Conservation (phyloP, 176 grass and related monocot species). For the Cenchrus americanus region DNA sequence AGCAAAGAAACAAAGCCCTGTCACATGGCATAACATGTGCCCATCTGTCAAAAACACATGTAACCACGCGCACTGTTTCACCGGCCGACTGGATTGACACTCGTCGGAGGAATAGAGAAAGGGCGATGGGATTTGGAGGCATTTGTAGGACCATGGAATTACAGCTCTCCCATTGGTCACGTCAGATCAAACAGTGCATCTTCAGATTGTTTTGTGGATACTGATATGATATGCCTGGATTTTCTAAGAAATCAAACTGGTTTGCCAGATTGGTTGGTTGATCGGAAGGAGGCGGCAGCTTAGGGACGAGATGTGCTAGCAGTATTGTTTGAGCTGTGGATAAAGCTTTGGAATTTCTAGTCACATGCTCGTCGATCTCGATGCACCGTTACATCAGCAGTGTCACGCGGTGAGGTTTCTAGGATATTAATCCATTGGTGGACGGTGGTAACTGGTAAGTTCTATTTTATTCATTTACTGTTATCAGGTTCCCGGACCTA, state of each 20-base stretch:
- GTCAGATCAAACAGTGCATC: neutral
- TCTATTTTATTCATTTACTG: neutral
- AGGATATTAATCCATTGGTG: slow-evolving; percentile 26
- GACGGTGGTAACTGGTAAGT: slow-evolving; percentile 28
- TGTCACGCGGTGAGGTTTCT: neutral
- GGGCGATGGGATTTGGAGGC: slow-evolving; percentile 9
- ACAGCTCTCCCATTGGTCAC: slow-evolving; percentile 15
- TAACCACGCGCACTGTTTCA: slow-evolving; percentile 32
- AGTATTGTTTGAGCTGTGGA: slow-evolving; percentile 10
- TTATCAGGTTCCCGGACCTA: neutral
- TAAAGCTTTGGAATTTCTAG: slow-evolving; percentile 46
- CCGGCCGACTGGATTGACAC: slow-evolving; percentile 19
- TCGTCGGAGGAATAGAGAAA: neutral
- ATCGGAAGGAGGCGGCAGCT: slow-evolving; percentile 27
- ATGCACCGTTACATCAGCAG: slow-evolving; percentile 41
- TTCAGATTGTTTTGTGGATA: neutral
- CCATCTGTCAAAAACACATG: slow-evolving; percentile 33
- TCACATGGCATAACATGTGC: slow-evolving; percentile 47
- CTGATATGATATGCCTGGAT: neutral
- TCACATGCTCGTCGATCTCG: slow-evolving; percentile 52
- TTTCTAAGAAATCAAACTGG: neutral
- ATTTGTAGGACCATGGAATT: slow-evolving; percentile 1
- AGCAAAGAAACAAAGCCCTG: neutral
- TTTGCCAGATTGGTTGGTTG: neutral
- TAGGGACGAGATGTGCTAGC: neutral